phyloP scores from a whole-genome alignment of 352 stramenopile genomes.

The Phytophthora sp. region DNA sequence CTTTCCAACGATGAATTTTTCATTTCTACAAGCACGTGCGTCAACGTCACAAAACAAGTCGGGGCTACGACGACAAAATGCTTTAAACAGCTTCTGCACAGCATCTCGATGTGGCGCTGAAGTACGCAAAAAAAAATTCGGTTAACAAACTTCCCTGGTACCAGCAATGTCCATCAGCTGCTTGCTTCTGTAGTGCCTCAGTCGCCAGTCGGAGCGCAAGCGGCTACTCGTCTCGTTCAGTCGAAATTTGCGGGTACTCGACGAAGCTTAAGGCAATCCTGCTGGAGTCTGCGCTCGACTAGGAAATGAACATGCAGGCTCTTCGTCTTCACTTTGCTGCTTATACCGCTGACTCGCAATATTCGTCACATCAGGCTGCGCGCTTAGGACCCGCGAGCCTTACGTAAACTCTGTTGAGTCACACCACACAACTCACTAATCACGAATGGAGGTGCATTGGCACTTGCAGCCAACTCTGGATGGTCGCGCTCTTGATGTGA shows the following conservation, averaged over 20 bases:
- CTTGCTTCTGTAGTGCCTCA: constrained; percentile 19
- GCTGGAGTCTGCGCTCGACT: constrained; percentile 1
- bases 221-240: constrained; percentile 5
- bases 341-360: constrained; percentile 27
- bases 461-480: constrained; percentile 51
- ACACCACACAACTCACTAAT: constrained; percentile 57
- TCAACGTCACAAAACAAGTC: neutral
- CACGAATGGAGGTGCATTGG: constrained; percentile 35
- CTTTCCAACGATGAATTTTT: constrained; percentile 2
- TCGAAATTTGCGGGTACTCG: neutral
- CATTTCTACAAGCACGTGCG: constrained; percentile 10
- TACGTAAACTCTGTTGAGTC: constrained; percentile 44
- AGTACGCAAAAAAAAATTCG: neutral
- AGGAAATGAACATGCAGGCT: neutral
- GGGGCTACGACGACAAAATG: constrained; percentile 18
- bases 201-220: constrained; percentile 20
- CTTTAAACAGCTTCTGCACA: constrained; percentile 11
- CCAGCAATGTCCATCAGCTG: neutral
- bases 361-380: constrained; percentile 32
- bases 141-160: neutral
- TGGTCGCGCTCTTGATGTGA: constrained; percentile 73
- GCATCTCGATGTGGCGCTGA: constrained; percentile 16
- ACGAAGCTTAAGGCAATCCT: neutral
- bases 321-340: neutral
- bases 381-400: constrained; percentile 46